A percentile compares a stretch with the other conserved stretches of the same genome.
These are phyloP conservation scores for Phytophthora cajani DNA, from an alignment of 352 stramenopile genomes.

Conservation along the genomic window DNA sequence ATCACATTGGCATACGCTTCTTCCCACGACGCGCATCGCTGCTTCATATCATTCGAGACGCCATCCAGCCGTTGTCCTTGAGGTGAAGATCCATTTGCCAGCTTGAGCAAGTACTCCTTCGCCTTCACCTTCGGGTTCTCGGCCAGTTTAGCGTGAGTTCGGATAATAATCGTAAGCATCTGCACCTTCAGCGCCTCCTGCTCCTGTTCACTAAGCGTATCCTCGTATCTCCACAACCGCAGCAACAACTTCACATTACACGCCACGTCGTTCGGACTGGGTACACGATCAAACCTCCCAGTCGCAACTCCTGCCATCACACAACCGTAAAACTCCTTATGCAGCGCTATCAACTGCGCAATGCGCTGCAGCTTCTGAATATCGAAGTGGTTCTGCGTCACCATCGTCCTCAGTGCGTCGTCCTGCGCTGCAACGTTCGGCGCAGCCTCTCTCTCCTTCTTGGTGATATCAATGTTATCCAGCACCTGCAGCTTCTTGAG, in stretches of 20 bases:
- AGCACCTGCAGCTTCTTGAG: conserved; percentile 60
- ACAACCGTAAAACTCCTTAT: conserved; percentile 62
- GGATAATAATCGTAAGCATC: conserved; percentile 71
- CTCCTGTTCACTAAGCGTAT: conserved; percentile 40
- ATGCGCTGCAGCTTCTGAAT: conserved; percentile 78
- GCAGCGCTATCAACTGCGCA: conserved; percentile 51
- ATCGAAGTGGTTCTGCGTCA: conserved; percentile 71
- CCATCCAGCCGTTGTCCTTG: conserved; percentile 20
- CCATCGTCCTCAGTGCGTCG: conserved; percentile 49
- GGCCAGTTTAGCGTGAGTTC: conserved; percentile 57
- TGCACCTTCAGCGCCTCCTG: conserved; percentile 53
- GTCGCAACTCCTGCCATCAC: conserved; percentile 48
- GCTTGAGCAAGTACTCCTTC: conserved; percentile 72
- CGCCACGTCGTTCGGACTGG: conserved; percentile 45
- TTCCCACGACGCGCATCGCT: conserved; percentile 59
- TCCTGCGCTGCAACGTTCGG: conserved; percentile 64
- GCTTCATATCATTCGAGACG: conserved; percentile 36
- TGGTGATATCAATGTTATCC: conserved; percentile 64
- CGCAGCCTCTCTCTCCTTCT: conserved; percentile 62
- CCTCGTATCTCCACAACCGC: conserved; percentile 55
- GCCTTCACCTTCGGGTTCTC: conserved; percentile 72
- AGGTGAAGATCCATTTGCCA: conserved; percentile 39
- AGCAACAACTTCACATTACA: conserved; percentile 56
- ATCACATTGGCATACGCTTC: conserved; percentile 82
- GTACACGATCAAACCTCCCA: conserved; percentile 63